Conservation (phyloP, 2,329 filamentous ascomycete genomes). For the Davidsoniella neocaledoniae region DNA sequence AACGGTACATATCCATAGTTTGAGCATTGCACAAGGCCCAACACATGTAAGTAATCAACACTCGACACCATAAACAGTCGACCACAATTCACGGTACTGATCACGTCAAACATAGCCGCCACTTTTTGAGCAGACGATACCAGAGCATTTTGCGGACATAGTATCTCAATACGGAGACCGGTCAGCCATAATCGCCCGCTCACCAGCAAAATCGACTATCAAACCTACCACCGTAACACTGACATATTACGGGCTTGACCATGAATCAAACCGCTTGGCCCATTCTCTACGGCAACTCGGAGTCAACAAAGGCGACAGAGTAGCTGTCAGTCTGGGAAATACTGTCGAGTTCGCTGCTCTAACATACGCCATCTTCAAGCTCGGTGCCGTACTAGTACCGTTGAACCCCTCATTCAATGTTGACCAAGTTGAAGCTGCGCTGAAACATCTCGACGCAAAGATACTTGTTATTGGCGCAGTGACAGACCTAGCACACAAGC, state of each 20-base stretch:
- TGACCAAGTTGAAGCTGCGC: slow-evolving; percentile 58
- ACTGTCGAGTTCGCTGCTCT: slow-evolving; percentile 66
- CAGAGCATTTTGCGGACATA: slow-evolving; percentile 51
- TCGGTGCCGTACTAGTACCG: slow-evolving; percentile 87
- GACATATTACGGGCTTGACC: slow-evolving; percentile 61
- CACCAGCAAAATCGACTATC: slow-evolving; percentile 18
- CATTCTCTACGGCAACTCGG: slow-evolving; percentile 51
- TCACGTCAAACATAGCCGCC: slow-evolving; percentile 34
- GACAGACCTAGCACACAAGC: slow-evolving; percentile 60
- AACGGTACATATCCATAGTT: background rate
- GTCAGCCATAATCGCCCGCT: slow-evolving; percentile 37
- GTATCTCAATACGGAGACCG: slow-evolving; percentile 49
- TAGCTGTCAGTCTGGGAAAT: slow-evolving; percentile 78
- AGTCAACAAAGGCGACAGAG: slow-evolving; percentile 65
- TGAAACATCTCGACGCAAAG: slow-evolving; percentile 55
- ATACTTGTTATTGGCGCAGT: slow-evolving; percentile 76
- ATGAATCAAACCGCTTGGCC: slow-evolving; percentile 59
- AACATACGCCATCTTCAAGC: slow-evolving; percentile 81
- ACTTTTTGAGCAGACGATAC: slow-evolving; percentile 50
- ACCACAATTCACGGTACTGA: background rate
- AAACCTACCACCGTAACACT: slow-evolving; percentile 42
- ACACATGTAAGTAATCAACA: slow-evolving; percentile 1
- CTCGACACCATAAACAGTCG: too few species aligned
- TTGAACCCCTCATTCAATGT: slow-evolving; percentile 81
- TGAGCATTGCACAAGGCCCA: slow-evolving; percentile 7